Evolutionary conservation across 2,329 filamentous ascomycete genomes (phyloP), one percentile per base, ranked within the genome.

Genomic region (Ciborinia camelliae): DNA sequence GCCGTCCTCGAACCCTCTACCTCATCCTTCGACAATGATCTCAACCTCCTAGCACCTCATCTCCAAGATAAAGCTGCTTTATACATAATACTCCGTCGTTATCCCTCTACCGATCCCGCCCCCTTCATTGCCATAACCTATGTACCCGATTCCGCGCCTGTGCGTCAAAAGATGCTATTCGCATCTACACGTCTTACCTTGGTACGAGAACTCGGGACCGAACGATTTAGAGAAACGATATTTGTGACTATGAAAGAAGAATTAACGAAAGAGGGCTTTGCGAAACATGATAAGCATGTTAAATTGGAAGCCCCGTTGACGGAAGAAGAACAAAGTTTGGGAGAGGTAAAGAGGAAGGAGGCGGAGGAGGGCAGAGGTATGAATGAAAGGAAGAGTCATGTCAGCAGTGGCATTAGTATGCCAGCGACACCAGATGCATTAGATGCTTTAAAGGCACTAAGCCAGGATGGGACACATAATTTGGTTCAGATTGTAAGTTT

Each of bases 161-260:
- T 95, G 64, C 87, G 91, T 47, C 89, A 92, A 75, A 95, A 95
- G 81, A 95, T 91, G 88, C 84, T 95, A 28, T 93, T 94, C 76
- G 90, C 91, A 7, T 85, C 87, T 30, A 93, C 91, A 35, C 84
- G 90, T 12, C 80, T 93, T 71, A 90, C 90, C 0, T 82, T 95
- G 1, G 84, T 89, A 58, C 84, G 90, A 50, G 90, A 94, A 77
- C 81, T 95, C 12, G 91, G 91, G 53, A 84, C 86, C 62, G 90
- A 95, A 75, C 83, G 91, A 72, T 94, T 95, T 77, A 81, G 88
- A 60, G 89, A 93, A 75, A 89, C 85, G 30, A 81, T 94, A 50
- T 92, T 93, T 74, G 85, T 84, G 14, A 94, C 90, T 1, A 84
- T 82, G 48, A 79, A 86, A 30, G 83, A 86, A 26, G 91, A 95